These are phyloP conservation scores for Trypethelium eluteriae DNA, from an alignment of 495 filamentous ascomycete species.

Conservation along the genomic window DNA sequence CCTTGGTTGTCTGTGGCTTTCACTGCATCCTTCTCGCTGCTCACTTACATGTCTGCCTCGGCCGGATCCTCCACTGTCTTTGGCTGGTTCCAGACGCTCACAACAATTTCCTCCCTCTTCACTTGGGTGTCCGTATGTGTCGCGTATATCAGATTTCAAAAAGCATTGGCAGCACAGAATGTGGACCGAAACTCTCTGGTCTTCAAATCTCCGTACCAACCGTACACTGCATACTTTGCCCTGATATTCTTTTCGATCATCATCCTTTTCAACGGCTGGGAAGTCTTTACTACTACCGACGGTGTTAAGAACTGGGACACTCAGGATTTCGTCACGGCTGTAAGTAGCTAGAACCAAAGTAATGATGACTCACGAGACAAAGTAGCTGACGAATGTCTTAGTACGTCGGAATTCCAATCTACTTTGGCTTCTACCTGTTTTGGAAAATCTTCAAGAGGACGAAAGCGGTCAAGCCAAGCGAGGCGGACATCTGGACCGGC, in stretches of 20 bases:
- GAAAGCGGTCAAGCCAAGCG: constrained; percentile 41
- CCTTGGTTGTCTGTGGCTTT: constrained; percentile 52
- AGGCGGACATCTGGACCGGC: constrained; percentile 56
- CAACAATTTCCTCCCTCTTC: constrained; percentile 43
- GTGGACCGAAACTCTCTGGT: constrained; percentile 49
- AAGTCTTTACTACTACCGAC: constrained; percentile 39
- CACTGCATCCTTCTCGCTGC: constrained; percentile 47
- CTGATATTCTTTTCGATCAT: constrained; percentile 50
- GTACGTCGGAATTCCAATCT: constrained; percentile 56
- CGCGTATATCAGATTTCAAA: constrained; percentile 49
- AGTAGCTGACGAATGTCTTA: not conserved
- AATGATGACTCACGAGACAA: not conserved
- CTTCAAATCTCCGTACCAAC: constrained; percentile 53
- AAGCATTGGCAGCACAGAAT: constrained; percentile 47
- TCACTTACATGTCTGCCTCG: constrained; percentile 55
- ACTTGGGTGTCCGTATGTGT: constrained; percentile 48
- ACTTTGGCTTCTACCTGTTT: constrained; percentile 47
- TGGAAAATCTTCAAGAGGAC: constrained; percentile 48
- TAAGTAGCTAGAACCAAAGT: not conserved
- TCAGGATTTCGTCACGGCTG: constrained; percentile 46
- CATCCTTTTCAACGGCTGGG: constrained; percentile 49
- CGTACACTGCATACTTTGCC: constrained; percentile 53
- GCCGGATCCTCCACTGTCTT: constrained; percentile 41
- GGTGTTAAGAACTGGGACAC: constrained; percentile 36
- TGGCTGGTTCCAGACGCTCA: constrained; percentile 38